These are phyloP conservation scores for Westerdykella sp. DNA, from an alignment of 2,329 filamentous ascomycete species.

Conservation along the genomic window DNA sequence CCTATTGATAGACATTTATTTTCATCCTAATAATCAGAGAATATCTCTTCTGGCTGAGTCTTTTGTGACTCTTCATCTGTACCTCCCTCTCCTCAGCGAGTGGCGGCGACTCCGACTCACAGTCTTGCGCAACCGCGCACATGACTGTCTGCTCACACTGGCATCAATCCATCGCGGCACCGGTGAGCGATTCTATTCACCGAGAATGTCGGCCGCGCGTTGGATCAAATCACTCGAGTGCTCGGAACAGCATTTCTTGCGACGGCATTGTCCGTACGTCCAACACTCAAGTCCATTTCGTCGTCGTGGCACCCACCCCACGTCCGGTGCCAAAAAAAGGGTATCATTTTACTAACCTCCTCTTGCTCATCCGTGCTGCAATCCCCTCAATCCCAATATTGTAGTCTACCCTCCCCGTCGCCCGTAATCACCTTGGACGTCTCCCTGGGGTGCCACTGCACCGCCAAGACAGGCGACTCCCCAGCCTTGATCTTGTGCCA, in stretches of 20 bases:
- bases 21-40: no score
- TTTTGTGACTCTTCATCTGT: not conserved
- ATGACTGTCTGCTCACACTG: not conserved
- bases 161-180: not conserved
- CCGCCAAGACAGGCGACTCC: constrained; percentile 73
- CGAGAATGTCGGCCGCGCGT: no score
- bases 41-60: not conserved
- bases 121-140: not conserved
- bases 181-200: not conserved
- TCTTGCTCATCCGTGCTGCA: not conserved
- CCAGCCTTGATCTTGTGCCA: constrained; percentile 90
- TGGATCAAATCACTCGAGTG: not conserved
- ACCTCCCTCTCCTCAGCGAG: not conserved
- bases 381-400: constrained; percentile 72
- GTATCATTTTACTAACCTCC: constrained; percentile 15
- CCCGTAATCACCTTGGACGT: constrained; percentile 89
- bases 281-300: not conserved
- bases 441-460: constrained; percentile 97
- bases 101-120: no score
- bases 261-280: not conserved
- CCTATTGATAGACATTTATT: no score
- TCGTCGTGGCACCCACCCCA: not conserved
- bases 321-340: constrained; percentile 6
- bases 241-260: not conserved
- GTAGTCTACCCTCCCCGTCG: constrained; percentile 80